These are phyloP conservation scores for Trichoderma gamsii DNA, from an alignment of 495 filamentous ascomycete species.

Conservation along the genomic window DNA sequence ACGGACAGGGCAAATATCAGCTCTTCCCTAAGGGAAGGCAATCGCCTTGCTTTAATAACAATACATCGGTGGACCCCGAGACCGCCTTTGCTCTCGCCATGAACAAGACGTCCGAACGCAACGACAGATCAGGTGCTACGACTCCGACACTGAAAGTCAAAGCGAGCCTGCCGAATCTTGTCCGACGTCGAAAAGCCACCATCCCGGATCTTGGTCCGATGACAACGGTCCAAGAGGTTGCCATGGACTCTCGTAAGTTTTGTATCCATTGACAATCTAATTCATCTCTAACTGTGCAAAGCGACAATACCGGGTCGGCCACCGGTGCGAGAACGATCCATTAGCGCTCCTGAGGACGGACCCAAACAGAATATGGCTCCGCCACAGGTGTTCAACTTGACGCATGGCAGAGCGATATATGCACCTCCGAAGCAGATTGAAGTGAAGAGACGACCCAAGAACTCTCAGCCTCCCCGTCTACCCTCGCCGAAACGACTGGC, in stretches of 20 bases:
- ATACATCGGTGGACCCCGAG: conserved; percentile 46
- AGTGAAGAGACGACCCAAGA: neutral
- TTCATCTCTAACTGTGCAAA: conserved; percentile 32
- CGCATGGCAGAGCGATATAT: neutral
- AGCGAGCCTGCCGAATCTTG: conserved; percentile 47
- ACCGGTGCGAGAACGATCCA: conserved; percentile 60
- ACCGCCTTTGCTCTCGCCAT: conserved; percentile 42
- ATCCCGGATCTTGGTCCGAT: conserved; percentile 59
- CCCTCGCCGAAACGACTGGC: conserved; percentile 44
- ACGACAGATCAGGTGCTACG: conserved; percentile 33
- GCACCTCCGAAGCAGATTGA: neutral
- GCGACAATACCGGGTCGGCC: conserved; percentile 69
- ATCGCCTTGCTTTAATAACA: conserved; percentile 25
- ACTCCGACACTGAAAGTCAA: conserved; percentile 39
- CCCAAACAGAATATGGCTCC: neutral
- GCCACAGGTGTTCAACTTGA: neutral
- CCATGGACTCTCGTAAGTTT: conserved; percentile 69
- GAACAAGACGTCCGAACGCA: conserved; percentile 38
- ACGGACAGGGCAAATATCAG: conserved; percentile 44
- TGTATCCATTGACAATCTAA: neutral
- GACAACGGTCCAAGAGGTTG: conserved; percentile 60
- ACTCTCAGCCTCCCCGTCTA: conserved; percentile 2
- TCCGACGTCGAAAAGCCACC: conserved; percentile 54
- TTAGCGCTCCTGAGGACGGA: conserved; percentile 50
- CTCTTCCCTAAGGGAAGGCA: conserved; percentile 46